Evolutionary conservation across 2,329 filamentous ascomycete genomes (phyloP), one percentile per base, ranked within the genome.

Genomic region (Aspergillus sp.): DNA sequence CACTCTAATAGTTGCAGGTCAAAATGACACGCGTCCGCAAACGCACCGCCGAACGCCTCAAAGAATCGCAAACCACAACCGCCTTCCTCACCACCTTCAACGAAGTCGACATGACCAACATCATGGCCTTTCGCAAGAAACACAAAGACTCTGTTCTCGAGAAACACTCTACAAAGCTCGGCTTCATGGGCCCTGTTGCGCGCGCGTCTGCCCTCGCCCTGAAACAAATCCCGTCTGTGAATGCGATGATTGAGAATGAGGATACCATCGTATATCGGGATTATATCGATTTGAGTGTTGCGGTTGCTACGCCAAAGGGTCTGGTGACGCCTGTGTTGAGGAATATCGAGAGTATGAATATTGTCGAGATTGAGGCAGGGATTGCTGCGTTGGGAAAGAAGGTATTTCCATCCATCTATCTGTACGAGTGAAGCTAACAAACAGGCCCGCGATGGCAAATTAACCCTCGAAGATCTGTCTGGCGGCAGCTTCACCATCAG

Each of bases 21-120:
- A 96, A 96, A 79, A 96, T 96, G 90, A 95, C 95, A 76, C 88
- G 90, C 54, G 96, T 96, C 89, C 89, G 90, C 52, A 81, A 95
- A 46, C 85, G 90, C 51, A 96, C 95, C 56, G 87, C 90, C 43
- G 90, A 96, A 75, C 88, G 90, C 54, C 81, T 96, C 50, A 96
- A 96, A 81, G 90, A 96, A 67, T 95, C 90, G 7, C 90, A 96
- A 66, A 95, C 96, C 73, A 95, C 90, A 1, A 90, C 90, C 34
- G 90, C 91, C 28, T 94, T 91, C 5, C 76, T 96, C 39, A 96
- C 90, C 32, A 96, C 90, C 19, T 96, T 96, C 78, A 95, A 96
- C 69, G 90, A 96, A 71, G 90, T 96, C 47, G 90, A 96, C 69
- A 96, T 96, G 90, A 93, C 90, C 19, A 85, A 85, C 12, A 75